Percentiles rank a stretch among this genome's conserved stretches.
Conservation (phyloP, 2,329 filamentous ascomycete genomes). For the Paraphoma sp. region DNA sequence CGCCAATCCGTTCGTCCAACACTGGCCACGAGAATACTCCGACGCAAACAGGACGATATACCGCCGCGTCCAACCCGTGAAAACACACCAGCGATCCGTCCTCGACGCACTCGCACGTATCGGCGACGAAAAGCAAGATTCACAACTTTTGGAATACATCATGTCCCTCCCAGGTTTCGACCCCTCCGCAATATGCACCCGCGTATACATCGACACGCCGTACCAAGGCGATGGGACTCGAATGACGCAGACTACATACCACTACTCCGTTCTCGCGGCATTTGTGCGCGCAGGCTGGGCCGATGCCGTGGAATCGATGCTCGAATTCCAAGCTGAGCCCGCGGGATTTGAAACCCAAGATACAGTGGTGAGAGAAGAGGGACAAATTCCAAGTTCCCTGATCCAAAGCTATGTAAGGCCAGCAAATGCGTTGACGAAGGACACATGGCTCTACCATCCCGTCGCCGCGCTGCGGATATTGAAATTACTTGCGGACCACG, state of each 20-base stretch:
- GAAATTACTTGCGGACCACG: background rate
- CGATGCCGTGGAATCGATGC: background rate
- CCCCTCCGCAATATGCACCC: background rate
- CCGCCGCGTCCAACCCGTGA: background rate
- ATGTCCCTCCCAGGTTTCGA: background rate
- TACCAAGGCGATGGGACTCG: background rate
- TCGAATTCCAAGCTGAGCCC: background rate
- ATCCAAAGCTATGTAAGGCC: background rate
- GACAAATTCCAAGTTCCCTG: slow-evolving; percentile 2
- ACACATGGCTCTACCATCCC: background rate
- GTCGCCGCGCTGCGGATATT: background rate
- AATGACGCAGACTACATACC: slow-evolving; percentile 1
- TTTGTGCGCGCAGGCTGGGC: slow-evolving; percentile 1
- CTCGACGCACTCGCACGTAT: background rate
- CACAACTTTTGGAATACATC: background rate
- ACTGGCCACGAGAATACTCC: slow-evolving; percentile 1
- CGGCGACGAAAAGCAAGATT: background rate
- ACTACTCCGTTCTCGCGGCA: background rate
- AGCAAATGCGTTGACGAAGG: background rate
- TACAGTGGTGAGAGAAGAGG: background rate
- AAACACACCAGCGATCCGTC: background rate
- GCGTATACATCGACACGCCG: background rate
- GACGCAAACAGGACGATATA: slow-evolving; percentile 1
- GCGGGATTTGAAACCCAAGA: background rate
- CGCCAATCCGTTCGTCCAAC: slow-evolving; percentile 1